Base-by-base conservation (phyloP, 1,284 basidiomycete genomes). In the Testicularia cyperi region DNA sequence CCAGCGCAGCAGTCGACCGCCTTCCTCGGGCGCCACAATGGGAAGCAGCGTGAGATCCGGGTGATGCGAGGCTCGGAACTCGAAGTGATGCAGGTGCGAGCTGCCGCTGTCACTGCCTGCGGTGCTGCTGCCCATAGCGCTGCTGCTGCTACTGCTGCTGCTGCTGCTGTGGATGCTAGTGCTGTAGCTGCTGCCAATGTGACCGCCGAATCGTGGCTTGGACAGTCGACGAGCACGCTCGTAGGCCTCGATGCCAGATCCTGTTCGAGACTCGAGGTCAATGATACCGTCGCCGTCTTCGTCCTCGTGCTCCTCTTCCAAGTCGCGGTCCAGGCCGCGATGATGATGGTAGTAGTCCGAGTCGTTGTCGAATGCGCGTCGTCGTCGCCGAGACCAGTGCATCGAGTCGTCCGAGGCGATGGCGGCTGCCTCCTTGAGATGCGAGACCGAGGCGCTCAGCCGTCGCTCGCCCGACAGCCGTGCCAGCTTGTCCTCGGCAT, bases 11-110 rank as follows among this genome's bases (percentile, higher is more conserved):
- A 95, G 77, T 42, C 91, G 81, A 2, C 89, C 89, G 37, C 80
- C 78, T 77, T 95, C 92, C 82, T 87, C 90, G 6, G 83, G 80
- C 74, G 89, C 90, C 4, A 95, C 80, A 58, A 87, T 86, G 4
- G 86, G 84, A 63, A 89, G 77, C 26, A 70, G 42, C 31, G 44
- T 60, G 28, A 62, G 33, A n/a, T 58, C 48, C 13, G 14, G 25
- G 22, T n/a, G 19, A 14, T 19, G 18, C 20, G 13, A 7, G 28
- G 25, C 8, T 6, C 28, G 25, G 19, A 9, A 9, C 8, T 31
- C 29, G 29, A 10, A 31, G 13, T 8, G 16, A 7, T 8, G 13
- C 25, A n/a, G 9, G 25, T 9, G 25, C 9, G 25, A n/a, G 25
- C 9, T 27, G n/a, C 9, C 25, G n/a, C 7, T 31, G 9, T n/a